A percentile compares a stretch with the other conserved stretches of the same genome.
Conservation (phyloP, 768 basidiomycete species). For the Hortiboletus flavorubellus region DNA sequence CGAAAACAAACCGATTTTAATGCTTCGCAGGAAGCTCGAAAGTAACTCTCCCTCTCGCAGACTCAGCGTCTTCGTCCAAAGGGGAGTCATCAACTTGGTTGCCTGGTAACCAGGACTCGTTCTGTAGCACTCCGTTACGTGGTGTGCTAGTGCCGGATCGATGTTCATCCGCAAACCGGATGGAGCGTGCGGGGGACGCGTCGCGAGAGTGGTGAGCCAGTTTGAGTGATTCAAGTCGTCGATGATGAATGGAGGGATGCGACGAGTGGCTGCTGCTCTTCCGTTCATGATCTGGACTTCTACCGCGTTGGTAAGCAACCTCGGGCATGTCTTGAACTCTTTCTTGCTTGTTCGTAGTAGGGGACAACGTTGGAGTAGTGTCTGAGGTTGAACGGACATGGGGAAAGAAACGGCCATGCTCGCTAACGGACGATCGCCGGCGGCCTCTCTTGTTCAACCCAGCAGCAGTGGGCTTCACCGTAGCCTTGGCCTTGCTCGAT, state of each 20-base stretch:
- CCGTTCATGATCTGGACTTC: conserved; percentile 15
- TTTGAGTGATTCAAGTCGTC: conserved; percentile 30
- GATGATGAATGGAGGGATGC: conserved; percentile 25
- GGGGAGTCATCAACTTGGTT: conserved; percentile 7
- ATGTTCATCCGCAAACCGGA: conserved; percentile 44
- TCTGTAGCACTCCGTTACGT: conserved; percentile 16
- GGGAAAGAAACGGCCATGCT: conserved; percentile 5
- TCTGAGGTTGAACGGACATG: not conserved
- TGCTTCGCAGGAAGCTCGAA: conserved; percentile 20
- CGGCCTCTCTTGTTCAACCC: conserved; percentile 10
- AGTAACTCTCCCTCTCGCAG: conserved; percentile 14
- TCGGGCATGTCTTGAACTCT: conserved; percentile 2
- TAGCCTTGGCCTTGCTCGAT: conserved; percentile 19
- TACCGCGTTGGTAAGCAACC: conserved; percentile 21
- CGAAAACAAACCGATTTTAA: not conserved
- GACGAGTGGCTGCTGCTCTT: conserved; percentile 12
- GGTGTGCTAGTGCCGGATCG: conserved; percentile 21
- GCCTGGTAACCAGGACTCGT: conserved; percentile 14
- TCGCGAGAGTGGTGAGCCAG: conserved; percentile 31
- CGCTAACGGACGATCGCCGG: conserved; percentile 13
- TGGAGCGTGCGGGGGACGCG: conserved; percentile 45
- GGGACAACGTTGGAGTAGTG: not conserved
- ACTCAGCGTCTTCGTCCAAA: conserved; percentile 16
- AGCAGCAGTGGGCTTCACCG: not conserved
- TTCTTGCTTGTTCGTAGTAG: conserved; percentile 4